Evolutionary conservation across 192 early-diverging fungal species (phyloP).

Genomic region (Podochytrium sp.): DNA sequence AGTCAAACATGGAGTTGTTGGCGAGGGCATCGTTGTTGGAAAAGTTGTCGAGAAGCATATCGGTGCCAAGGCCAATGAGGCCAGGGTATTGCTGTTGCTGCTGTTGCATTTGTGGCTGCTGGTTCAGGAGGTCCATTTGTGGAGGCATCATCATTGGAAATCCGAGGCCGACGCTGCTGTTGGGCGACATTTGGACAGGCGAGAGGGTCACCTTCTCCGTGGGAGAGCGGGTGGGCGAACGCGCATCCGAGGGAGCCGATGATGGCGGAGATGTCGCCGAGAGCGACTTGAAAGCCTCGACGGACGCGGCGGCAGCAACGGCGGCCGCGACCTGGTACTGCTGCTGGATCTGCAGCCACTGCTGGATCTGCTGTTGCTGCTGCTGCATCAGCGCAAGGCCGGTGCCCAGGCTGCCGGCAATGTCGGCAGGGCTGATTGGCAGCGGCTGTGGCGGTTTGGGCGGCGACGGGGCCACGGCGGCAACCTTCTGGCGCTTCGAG

Average conservation of each 20-base stretch:
- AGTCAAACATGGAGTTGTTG: conserved; percentile 19
- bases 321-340: conserved; percentile 32
- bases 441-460: not conserved
- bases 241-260: not conserved
- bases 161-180: not conserved
- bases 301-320: conserved; percentile 22
- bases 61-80: not conserved
- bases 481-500: not conserved
- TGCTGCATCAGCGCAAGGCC: conserved; percentile 25
- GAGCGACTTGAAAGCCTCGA: conserved; percentile 23
- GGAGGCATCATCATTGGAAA: not conserved
- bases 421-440: too few relatives aligned
- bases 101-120: not conserved
- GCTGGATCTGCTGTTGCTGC: conserved; percentile 29
- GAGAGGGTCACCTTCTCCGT: not conserved
- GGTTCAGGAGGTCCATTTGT: not conserved
- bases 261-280: conserved; percentile 5
- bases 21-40: not conserved
- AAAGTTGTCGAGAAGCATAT: not conserved
- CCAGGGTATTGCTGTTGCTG: not conserved
- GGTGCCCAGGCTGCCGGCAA: not conserved
- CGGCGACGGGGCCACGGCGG: not conserved
- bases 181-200: not conserved
- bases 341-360: conserved; percentile 28
- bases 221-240: not conserved